These are phyloP conservation scores for Spirogloea muscicola DNA, from an alignment of 139 green algal genomes.

Conservation along the genomic window DNA sequence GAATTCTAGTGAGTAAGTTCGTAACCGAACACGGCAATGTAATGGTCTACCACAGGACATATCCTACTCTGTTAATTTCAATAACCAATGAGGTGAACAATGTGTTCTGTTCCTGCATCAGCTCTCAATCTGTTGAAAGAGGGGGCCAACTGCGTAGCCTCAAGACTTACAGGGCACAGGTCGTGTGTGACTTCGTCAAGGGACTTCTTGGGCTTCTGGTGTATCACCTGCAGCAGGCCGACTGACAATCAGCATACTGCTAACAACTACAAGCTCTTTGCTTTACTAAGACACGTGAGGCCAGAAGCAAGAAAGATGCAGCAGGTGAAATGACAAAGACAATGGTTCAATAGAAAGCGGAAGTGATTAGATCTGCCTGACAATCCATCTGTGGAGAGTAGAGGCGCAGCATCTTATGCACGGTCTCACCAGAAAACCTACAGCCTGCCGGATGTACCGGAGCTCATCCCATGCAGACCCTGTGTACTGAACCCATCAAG, in stretches of 20 bases:
- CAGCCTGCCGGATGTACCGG: constrained; percentile 88
- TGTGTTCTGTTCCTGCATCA: too few species aligned
- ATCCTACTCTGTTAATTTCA: too few species aligned
- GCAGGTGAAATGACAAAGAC: neutral
- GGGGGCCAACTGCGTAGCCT: too few species aligned
- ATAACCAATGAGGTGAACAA: too few species aligned
- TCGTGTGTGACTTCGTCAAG: constrained; percentile 94
- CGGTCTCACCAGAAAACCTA: constrained; percentile 75
- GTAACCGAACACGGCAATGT: too few species aligned
- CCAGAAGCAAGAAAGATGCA: constrained; percentile 3
- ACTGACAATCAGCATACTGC: neutral
- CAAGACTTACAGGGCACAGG: constrained; percentile 81
- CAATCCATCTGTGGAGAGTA: neutral
- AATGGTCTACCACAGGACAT: too few species aligned
- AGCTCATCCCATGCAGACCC: constrained; percentile 91
- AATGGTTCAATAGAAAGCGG: neutral
- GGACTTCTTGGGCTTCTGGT: constrained; percentile 95
- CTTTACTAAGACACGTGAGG: neutral
- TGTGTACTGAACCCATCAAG: too few species aligned
- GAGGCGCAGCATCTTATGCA: neutral
- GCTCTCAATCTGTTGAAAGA: too few species aligned
- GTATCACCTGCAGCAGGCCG: constrained; percentile 60
- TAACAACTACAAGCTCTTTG: neutral
- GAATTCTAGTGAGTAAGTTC: constrained; percentile 1
- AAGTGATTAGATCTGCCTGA: neutral